These are phyloP conservation scores for Jaltomata sinuosa DNA, from an alignment of 257 asterid species.

Conservation along the genomic window DNA sequence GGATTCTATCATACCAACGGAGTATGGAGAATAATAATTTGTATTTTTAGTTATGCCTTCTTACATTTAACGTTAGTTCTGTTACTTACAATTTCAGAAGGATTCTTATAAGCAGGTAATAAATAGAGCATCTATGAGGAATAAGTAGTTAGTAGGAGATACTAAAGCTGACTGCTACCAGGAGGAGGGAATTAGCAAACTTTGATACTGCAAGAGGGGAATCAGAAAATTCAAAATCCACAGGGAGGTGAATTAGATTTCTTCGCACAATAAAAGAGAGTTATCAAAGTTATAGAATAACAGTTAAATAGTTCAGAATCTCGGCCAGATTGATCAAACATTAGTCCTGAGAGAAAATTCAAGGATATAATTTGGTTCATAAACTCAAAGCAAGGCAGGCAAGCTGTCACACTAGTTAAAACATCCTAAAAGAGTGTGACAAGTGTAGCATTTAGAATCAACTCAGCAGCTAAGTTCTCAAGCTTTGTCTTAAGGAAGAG, in stretches of 20 bases:
- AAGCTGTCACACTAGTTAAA: neutral
- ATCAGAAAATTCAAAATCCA: neutral
- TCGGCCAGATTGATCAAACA: neutral
- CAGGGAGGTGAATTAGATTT: neutral
- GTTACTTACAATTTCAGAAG: neutral
- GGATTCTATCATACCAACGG: neutral
- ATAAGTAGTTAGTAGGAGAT: neutral
- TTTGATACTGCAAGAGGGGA: neutral
- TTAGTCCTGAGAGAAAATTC: neutral
- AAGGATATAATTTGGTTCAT: neutral
- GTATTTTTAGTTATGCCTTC: neutral
- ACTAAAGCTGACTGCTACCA: neutral
- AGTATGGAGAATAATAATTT: neutral
- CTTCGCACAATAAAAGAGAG: neutral
- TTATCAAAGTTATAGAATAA: neutral
- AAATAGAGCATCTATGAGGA: neutral
- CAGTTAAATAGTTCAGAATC: neutral
- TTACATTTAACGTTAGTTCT: neutral
- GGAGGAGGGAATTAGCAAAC: neutral
- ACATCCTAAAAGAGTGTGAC: neutral
- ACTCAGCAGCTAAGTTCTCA: neutral
- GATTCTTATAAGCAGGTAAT: neutral
- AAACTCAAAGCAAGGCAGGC: neutral
- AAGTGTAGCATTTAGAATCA: neutral
- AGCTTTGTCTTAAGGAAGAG: neutral